Conservation (phyloP, 768 basidiomycete genomes). For the Podaxis sp. region DNA sequence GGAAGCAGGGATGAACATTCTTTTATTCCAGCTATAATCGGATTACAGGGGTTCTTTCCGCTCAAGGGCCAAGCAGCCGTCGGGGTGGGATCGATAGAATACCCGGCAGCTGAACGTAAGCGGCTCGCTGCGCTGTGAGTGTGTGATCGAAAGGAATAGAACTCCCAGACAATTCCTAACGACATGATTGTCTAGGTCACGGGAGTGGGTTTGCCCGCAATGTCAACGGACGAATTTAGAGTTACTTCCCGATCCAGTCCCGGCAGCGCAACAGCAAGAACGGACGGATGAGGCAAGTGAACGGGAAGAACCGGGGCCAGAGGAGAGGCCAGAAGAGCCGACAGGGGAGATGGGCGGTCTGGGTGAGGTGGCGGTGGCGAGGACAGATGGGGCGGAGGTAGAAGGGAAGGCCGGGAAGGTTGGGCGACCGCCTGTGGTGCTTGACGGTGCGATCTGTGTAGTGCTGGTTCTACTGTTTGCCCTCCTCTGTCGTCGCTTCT, state of each 20-base stretch:
- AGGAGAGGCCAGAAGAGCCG: neutral
- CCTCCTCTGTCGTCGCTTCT: conserved; percentile 62
- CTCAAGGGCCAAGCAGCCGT: conserved; percentile 84
- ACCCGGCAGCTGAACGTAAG: conserved; percentile 71
- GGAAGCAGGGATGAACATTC: neutral
- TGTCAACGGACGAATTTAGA: conserved; percentile 69
- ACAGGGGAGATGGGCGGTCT: neutral
- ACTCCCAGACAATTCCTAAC: neutral
- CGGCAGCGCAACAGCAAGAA: conserved; percentile 21
- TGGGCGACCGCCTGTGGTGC: conserved; percentile 51
- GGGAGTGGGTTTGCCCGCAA: conserved; percentile 77
- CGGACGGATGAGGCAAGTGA: neutral
- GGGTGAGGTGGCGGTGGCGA: neutral
- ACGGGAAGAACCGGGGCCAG: neutral
- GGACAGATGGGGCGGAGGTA: neutral
- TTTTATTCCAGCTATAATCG: conserved; percentile 66
- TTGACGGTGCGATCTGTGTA: conserved; percentile 76
- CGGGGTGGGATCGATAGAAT: conserved; percentile 86
- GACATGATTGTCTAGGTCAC: conserved; percentile 54
- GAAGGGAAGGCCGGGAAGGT: conserved; percentile 24
- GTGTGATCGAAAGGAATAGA: conserved; percentile 25
- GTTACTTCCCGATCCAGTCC: conserved; percentile 62
- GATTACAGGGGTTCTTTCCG: conserved; percentile 87
- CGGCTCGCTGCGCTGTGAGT: conserved; percentile 70
- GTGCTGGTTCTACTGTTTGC: conserved; percentile 67